These are phyloP conservation scores for Pythium aquatile DNA, from an alignment of 352 stramenopile species.

Conservation along the genomic window DNA sequence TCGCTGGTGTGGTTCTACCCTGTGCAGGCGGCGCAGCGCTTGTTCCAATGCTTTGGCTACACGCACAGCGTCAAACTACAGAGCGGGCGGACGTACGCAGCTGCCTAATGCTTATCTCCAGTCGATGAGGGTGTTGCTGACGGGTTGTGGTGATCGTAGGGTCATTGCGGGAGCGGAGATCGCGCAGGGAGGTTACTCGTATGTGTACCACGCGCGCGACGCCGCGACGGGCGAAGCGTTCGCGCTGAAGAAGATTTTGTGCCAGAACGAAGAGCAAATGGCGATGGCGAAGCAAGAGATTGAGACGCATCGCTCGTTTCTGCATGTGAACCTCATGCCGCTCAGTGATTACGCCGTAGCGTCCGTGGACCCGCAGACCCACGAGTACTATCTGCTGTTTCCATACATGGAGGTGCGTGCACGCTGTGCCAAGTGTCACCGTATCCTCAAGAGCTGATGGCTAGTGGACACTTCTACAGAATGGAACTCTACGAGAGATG, in stretches of 20 bases:
- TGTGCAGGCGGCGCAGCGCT: constrained; percentile 50
- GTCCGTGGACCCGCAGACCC: constrained; percentile 36
- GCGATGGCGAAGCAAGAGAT: constrained; percentile 82
- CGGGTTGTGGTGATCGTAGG: constrained; percentile 20
- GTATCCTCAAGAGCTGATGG: background rate
- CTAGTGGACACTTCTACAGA: constrained; percentile 30
- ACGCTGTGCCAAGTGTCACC: no score
- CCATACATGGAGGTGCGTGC: constrained; percentile 71
- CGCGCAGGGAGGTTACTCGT: constrained; percentile 86
- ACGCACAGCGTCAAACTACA: constrained; percentile 62
- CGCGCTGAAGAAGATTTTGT: constrained; percentile 90
- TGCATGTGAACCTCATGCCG: constrained; percentile 84
- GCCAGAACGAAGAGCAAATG: constrained; percentile 81
- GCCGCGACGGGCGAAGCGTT: constrained; percentile 71
- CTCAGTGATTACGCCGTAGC: constrained; percentile 74
- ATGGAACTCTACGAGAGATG: constrained; percentile 82
- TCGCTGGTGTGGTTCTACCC: constrained; percentile 55
- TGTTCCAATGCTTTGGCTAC: constrained; percentile 76
- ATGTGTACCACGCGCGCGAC: constrained; percentile 79
- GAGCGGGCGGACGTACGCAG: constrained; percentile 66
- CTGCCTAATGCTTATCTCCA: no score
- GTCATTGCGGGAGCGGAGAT: constrained; percentile 63
- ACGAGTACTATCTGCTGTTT: constrained; percentile 86
- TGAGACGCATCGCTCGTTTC: constrained; percentile 66
- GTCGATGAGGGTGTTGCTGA: no score